Conservation (phyloP, 2,329 filamentous ascomycete species). For the Arthrobotrys sinensis region DNA sequence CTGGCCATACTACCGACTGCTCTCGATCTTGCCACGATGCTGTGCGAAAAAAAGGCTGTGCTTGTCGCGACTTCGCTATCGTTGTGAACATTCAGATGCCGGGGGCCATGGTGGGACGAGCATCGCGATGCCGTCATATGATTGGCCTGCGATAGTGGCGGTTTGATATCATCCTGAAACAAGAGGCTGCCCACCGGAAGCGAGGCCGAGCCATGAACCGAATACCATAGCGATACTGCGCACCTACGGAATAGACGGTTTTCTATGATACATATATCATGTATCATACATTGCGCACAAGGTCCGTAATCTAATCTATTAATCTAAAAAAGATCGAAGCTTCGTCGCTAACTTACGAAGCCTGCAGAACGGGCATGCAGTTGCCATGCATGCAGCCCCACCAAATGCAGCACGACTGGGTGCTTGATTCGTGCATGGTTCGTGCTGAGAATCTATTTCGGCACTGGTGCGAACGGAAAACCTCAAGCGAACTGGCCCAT, state of each 20-base stretch:
- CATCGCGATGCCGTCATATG: slow-evolving; percentile 1
- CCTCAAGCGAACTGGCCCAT: slow-evolving; percentile 13
- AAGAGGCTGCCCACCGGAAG: not conserved
- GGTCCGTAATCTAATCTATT: slow-evolving; percentile 1
- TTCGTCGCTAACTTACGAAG: slow-evolving; percentile 25
- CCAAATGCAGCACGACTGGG: slow-evolving; percentile 3
- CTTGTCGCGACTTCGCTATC: not conserved
- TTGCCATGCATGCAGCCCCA: slow-evolving; percentile 34
- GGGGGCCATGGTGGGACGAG: slow-evolving; percentile 14
- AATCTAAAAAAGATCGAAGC: not conserved
- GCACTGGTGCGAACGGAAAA: slow-evolving; percentile 45
- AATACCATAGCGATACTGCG: slow-evolving; percentile 2
- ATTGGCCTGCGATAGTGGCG: slow-evolving; percentile 25
- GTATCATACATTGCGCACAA: not conserved
- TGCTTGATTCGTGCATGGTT: slow-evolving; percentile 7
- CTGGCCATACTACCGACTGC: not conserved
- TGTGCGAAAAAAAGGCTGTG: not conserved
- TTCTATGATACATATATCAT: not conserved
- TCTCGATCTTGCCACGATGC: not conserved
- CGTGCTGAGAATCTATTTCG: slow-evolving; percentile 42
- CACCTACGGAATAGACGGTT: not conserved
- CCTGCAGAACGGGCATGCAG: slow-evolving; percentile 18
- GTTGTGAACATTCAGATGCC: not conserved
- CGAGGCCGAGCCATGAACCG: not conserved
- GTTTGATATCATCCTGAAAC: slow-evolving; percentile 38